phyloP scores from a whole-genome alignment of 352 stramenopile genomes.

The Pythium folliculosum region DNA sequence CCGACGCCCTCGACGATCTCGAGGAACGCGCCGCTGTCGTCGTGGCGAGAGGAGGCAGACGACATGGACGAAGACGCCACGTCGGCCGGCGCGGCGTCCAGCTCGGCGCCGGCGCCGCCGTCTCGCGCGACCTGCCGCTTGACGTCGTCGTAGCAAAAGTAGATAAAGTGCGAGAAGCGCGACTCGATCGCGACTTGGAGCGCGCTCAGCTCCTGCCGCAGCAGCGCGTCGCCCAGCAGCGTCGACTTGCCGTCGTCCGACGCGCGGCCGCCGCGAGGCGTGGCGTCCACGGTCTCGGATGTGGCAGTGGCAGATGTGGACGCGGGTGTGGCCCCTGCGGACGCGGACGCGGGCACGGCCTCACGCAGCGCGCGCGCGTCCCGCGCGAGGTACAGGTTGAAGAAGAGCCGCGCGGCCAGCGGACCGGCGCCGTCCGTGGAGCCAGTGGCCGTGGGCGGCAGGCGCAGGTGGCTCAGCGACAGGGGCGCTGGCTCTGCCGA shows the following conservation, averaged over 20 bases:
- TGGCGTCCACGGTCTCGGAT: background rate
- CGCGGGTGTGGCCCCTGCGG: background rate
- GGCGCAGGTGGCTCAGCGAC: background rate
- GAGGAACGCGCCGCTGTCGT: slow-evolving; percentile 16
- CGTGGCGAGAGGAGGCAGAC: too few species aligned
- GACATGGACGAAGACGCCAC: too few species aligned
- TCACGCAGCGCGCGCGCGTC: slow-evolving; percentile 10
- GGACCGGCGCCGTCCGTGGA: background rate
- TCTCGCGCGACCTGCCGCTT: background rate
- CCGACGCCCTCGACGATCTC: slow-evolving; percentile 27
- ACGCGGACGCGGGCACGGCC: background rate
- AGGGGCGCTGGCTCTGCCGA: background rate
- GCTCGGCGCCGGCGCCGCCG: background rate
- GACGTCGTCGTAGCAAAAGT: slow-evolving; percentile 42
- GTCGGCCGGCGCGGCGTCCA: background rate
- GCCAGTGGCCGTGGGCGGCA: background rate
- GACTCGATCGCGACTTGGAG: slow-evolving; percentile 29
- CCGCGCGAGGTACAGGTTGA: slow-evolving; percentile 51
- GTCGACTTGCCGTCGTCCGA: background rate
- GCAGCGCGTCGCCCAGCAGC: slow-evolving; percentile 4
- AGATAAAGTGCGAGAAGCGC: slow-evolving; percentile 57
- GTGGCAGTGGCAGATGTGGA: background rate
- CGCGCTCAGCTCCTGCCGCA: slow-evolving; percentile 18
- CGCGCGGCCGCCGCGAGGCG: background rate
- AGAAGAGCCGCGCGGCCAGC: slow-evolving; percentile 41